Conservation (phyloP, 1,284 basidiomycete species). For the Hypsizygus ulmarius region DNA sequence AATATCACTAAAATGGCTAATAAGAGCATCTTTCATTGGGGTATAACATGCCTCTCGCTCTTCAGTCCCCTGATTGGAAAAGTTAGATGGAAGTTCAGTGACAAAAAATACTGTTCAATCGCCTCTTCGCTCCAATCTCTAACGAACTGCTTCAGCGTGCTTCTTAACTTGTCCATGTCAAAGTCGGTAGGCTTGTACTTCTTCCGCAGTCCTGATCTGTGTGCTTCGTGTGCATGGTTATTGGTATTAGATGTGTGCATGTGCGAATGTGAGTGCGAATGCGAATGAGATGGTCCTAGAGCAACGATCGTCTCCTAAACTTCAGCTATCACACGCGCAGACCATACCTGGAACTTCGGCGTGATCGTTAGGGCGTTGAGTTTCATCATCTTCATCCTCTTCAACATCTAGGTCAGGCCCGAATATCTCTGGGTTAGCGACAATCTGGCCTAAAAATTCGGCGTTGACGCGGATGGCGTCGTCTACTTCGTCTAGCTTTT, state of each 20-base stretch:
- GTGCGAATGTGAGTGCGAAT: constrained; percentile 35
- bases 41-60: constrained; percentile 79
- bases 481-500: constrained; percentile 67
- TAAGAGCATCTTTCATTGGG: constrained; percentile 76
- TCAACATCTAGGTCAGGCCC: constrained; percentile 44
- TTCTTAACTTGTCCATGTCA: constrained; percentile 85
- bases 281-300: constrained; percentile 27
- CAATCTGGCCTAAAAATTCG: constrained; percentile 62
- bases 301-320: no score
- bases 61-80: constrained; percentile 53
- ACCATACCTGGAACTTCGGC: constrained; percentile 8
- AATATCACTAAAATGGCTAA: constrained; percentile 59
- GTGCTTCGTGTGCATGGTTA: constrained; percentile 22
- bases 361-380: neutral
- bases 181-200: constrained; percentile 58
- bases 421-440: constrained; percentile 73
- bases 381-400: constrained; percentile 29
- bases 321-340: neutral
- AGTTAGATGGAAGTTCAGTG: neutral
- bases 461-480: constrained; percentile 69
- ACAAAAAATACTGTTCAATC: constrained; percentile 13
- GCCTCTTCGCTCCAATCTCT: constrained; percentile 88
- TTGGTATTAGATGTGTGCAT: constrained; percentile 19
- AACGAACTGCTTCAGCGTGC: constrained; percentile 88
- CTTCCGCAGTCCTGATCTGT: constrained; percentile 25